These are phyloP conservation scores for Arthrocladium fulminans DNA, from an alignment of 2,329 filamentous ascomycete genomes.

Conservation along the genomic window DNA sequence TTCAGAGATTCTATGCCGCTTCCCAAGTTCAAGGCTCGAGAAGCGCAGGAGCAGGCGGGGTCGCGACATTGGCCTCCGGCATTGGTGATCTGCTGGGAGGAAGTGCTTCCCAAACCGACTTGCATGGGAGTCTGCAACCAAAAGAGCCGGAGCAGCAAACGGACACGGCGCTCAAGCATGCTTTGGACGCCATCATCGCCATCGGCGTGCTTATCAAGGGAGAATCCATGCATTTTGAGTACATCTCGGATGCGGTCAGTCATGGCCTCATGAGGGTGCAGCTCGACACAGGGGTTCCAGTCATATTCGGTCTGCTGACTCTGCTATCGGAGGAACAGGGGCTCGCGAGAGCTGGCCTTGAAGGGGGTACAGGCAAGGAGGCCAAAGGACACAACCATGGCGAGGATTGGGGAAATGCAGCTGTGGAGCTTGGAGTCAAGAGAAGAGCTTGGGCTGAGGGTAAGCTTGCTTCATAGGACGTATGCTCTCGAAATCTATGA, in stretches of 20 bases:
- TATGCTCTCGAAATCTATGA: not conserved
- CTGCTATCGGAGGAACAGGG: conserved; percentile 84
- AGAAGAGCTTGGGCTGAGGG: conserved; percentile 73
- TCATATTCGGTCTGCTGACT: conserved; percentile 87
- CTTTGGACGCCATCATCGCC: conserved; percentile 90
- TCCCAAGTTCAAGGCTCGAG: conserved; percentile 71
- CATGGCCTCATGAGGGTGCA: conserved; percentile 93
- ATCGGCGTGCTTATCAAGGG: conserved; percentile 97
- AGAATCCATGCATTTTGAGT: conserved; percentile 99
- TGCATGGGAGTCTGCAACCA: conserved; percentile 33
- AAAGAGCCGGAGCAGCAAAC: conserved; percentile 29
- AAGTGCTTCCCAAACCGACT: conserved; percentile 56
- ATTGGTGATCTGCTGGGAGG: conserved; percentile 69
- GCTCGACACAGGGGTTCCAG: conserved; percentile 76
- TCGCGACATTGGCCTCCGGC: conserved; percentile 48
- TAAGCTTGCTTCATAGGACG: conserved; percentile 32
- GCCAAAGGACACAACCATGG: conserved; percentile 76
- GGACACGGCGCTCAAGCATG: conserved; percentile 25
- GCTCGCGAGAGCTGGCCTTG: conserved; percentile 68
- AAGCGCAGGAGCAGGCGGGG: conserved; percentile 19
- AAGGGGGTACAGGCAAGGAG: conserved; percentile 34
- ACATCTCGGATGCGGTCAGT: conserved; percentile 84
- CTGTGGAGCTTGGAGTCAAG: conserved; percentile 89
- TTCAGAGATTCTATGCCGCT: conserved; percentile 77
- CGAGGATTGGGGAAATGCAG: conserved; percentile 89